These are phyloP conservation scores for Telfairia occidentalis DNA, from an alignment of 331 rosid genomes.

Conservation along the genomic window DNA sequence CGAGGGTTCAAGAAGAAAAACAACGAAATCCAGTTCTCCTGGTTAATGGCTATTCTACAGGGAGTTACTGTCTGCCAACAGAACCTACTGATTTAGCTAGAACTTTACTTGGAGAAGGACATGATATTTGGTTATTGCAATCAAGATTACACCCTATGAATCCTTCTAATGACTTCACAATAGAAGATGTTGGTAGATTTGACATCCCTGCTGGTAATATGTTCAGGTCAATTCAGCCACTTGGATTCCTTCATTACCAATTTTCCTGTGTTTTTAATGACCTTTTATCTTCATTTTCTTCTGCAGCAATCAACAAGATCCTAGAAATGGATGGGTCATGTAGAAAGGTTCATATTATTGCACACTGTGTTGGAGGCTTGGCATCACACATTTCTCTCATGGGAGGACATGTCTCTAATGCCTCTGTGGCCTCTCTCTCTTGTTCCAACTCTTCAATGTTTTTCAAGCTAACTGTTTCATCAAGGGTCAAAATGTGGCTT, in stretches of 20 bases:
- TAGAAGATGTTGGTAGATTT: slow-evolving; percentile 30
- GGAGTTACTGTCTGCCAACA: slow-evolving; percentile 22
- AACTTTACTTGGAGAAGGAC: slow-evolving; percentile 25
- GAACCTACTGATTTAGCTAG: slow-evolving; percentile 28
- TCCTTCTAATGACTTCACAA: slow-evolving; percentile 22
- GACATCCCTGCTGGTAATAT: slow-evolving; percentile 30
- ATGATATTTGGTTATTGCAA: slow-evolving; percentile 26
- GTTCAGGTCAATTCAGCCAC: neutral
- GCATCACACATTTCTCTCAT: slow-evolving; percentile 27
- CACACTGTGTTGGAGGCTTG: slow-evolving; percentile 32
- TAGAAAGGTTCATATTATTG: slow-evolving; percentile 21
- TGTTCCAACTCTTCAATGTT: slow-evolving; percentile 34
- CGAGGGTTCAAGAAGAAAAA: slow-evolving; percentile 2
- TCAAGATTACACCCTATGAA: slow-evolving; percentile 25
- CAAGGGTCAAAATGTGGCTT: slow-evolving; percentile 31
- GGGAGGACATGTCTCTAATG: slow-evolving; percentile 26
- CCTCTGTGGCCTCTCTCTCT: slow-evolving; percentile 26
- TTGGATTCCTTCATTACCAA: neutral
- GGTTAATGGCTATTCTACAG: slow-evolving; percentile 25
- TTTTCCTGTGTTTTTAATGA: neutral
- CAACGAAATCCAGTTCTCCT: slow-evolving; percentile 24
- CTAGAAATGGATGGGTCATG: slow-evolving; percentile 16
- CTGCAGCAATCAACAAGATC: slow-evolving; percentile 25
- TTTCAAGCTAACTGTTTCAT: slow-evolving; percentile 21
- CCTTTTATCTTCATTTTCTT: neutral